These are phyloP conservation scores for Aurinia saxatilis DNA, from an alignment of 345 rosid genomes.

Conservation along the genomic window DNA sequence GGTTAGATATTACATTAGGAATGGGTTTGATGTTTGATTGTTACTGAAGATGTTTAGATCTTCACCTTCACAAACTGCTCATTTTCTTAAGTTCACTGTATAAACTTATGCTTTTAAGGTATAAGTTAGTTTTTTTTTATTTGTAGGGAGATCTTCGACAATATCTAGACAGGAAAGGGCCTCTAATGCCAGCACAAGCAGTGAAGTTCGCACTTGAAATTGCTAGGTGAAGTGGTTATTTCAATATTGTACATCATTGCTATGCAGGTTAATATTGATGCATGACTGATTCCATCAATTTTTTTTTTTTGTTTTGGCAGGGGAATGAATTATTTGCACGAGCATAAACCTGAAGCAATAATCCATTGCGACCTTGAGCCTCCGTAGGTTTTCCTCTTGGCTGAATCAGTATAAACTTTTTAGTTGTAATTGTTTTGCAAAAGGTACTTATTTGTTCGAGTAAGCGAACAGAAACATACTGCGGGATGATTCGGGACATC, in stretches of 20 bases:
- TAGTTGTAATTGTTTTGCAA: slow-evolving; percentile 1
- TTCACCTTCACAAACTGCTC: slow-evolving; percentile 6
- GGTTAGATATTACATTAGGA: slow-evolving; percentile 1
- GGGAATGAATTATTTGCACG: slow-evolving; percentile 85
- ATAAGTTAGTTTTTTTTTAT: neutral
- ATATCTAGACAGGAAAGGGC: slow-evolving; percentile 54
- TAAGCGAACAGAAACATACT: slow-evolving; percentile 83
- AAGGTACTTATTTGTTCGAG: slow-evolving; percentile 36
- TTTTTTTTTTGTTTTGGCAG: slow-evolving; percentile 55
- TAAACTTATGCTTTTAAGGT: neutral
- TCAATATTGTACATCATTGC: neutral
- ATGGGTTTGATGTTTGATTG: neutral
- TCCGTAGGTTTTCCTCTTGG: slow-evolving; percentile 49
- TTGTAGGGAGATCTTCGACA: slow-evolving; percentile 72
- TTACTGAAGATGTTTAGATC: neutral
- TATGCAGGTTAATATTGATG: neutral
- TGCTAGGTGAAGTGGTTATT: slow-evolving; percentile 48
- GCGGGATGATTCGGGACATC: slow-evolving; percentile 89
- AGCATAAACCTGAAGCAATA: slow-evolving; percentile 75
- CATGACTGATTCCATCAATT: neutral
- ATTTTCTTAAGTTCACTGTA: neutral
- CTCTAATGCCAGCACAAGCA: slow-evolving; percentile 52
- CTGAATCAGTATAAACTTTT: neutral
- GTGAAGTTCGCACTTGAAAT: slow-evolving; percentile 80
- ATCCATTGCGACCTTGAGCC: slow-evolving; percentile 83